A percentile compares a stretch with the other conserved stretches of the same genome.
phyloP scores from a whole-genome alignment of 495 filamentous ascomycete species.

The Neurospora pannonica region DNA sequence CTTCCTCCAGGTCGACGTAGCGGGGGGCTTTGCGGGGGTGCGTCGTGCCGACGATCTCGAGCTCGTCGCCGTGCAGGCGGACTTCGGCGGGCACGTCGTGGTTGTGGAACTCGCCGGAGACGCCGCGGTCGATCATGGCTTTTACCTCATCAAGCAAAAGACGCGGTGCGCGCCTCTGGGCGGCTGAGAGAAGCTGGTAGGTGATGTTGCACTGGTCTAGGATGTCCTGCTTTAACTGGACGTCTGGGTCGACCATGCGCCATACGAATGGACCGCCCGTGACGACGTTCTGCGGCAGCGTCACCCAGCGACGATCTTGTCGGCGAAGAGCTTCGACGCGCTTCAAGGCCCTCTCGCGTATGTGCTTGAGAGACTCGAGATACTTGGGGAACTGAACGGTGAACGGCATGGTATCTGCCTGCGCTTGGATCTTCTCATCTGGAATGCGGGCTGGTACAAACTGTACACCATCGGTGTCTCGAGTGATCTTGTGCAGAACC shows the following conservation, averaged over 20 bases:
- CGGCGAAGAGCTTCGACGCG: not conserved
- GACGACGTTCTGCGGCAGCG: slow-evolving; percentile 10
- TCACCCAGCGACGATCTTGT: not conserved
- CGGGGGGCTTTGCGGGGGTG: not conserved
- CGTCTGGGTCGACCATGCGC: slow-evolving; percentile 3
- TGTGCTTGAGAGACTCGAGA: not conserved
- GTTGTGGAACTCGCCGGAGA: not conserved
- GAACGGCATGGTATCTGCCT: slow-evolving; percentile 14
- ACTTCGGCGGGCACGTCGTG: not conserved
- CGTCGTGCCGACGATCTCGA: not conserved
- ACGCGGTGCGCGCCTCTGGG: not conserved
- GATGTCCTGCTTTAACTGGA: slow-evolving; percentile 5
- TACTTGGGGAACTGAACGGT: slow-evolving; percentile 3
- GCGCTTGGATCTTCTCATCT: not conserved
- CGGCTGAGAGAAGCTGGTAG: slow-evolving; percentile 4
- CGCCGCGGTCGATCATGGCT: not conserved
- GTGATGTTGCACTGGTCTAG: slow-evolving; percentile 3
- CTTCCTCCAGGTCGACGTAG: slow-evolving; percentile 1
- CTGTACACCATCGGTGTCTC: slow-evolving; percentile 4
- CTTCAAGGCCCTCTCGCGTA: slow-evolving; percentile 1
- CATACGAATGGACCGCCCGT: slow-evolving; percentile 10
- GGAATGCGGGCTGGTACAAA: slow-evolving; percentile 6
- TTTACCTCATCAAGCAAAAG: slow-evolving; percentile 1
- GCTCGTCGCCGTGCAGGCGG: not conserved
- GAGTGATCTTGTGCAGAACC: not conserved